Evolutionary conservation across 257 asterid species (phyloP).

Genomic region (Nicotiana paniculata): DNA sequence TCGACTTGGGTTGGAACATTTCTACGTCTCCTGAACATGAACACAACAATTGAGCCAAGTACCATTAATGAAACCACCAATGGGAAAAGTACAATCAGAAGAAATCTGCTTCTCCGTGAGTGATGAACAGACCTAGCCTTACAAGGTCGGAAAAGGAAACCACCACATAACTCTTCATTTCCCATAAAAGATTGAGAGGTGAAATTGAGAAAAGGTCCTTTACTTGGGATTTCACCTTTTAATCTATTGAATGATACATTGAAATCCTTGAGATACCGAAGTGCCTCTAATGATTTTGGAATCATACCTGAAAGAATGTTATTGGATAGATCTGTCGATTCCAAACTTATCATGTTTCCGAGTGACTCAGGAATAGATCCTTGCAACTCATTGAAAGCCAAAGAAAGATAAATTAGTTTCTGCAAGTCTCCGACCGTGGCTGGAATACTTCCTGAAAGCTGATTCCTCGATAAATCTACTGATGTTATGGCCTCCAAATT

Average conservation of each 20-base stretch:
- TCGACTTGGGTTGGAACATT: background rate
- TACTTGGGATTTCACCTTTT: constrained; percentile 32
- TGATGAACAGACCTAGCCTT: background rate
- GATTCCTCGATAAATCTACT: constrained; percentile 28
- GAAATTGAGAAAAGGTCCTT: constrained; percentile 27
- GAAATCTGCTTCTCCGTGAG: background rate
- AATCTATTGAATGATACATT: constrained; percentile 26
- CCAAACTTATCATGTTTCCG: constrained; percentile 29
- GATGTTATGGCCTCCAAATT: constrained; percentile 8
- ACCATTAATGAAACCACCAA: background rate
- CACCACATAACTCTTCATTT: constrained; percentile 19
- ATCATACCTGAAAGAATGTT: constrained; percentile 27
- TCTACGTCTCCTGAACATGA: background rate
- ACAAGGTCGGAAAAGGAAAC: background rate
- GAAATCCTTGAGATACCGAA: constrained; percentile 14
- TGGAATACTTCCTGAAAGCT: constrained; percentile 25
- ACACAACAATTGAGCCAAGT: background rate
- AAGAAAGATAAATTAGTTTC: constrained; percentile 17
- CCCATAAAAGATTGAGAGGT: constrained; percentile 22
- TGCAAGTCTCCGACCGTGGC: constrained; percentile 19
- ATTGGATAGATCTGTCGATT: constrained; percentile 17
- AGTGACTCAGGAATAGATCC: constrained; percentile 36
- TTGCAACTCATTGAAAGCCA: constrained; percentile 25
- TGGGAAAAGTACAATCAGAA: background rate
- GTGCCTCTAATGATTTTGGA: constrained; percentile 21